Evolutionary conservation across 2,329 filamentous ascomycete genomes (phyloP).

Genomic region (Coniochaeta ligniaria): DNA sequence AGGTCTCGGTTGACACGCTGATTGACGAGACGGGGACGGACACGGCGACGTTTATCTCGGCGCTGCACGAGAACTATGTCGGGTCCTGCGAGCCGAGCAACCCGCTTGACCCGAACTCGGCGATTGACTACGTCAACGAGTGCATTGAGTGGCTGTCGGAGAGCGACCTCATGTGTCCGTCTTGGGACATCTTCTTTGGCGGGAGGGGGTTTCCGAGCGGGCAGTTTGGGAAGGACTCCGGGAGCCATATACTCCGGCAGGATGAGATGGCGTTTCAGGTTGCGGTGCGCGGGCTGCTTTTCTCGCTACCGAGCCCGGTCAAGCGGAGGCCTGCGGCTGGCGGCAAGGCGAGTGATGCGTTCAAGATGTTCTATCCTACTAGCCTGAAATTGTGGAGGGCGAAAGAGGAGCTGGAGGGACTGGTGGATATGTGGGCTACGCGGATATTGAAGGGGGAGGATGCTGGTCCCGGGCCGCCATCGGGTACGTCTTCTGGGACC

Average conservation of each 20-base stretch:
- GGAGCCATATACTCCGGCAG: conserved; percentile 73
- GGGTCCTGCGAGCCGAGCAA: conserved; percentile 65
- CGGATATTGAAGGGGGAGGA: conserved; percentile 51
- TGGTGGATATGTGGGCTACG: conserved; percentile 63
- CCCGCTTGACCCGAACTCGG: conserved; percentile 44
- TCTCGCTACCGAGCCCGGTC: conserved; percentile 79
- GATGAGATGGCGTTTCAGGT: conserved; percentile 93
- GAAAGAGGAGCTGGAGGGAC: conserved; percentile 71
- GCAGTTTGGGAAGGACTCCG: conserved; percentile 45
- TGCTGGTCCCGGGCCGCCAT: conserved; percentile 19
- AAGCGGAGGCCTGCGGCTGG: conserved; percentile 50
- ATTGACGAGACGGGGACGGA: conserved; percentile 93
- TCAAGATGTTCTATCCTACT: conserved; percentile 89
- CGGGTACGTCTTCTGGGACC: conserved; percentile 25
- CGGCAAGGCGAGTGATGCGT: conserved; percentile 50
- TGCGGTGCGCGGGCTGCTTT: conserved; percentile 78
- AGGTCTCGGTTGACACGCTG: conserved; percentile 66
- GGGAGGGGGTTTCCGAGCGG: conserved; percentile 43
- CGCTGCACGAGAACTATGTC: conserved; percentile 88
- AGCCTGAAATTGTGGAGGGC: conserved; percentile 77
- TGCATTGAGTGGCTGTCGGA: conserved; percentile 85
- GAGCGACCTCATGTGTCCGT: conserved; percentile 75
- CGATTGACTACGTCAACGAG: conserved; percentile 72
- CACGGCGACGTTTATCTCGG: conserved; percentile 80
- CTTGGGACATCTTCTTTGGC: conserved; percentile 61